A percentile compares a stretch with the other conserved stretches of the same genome.
These are phyloP conservation scores for Clarireedia homoeocarpa DNA, from an alignment of 2,329 filamentous ascomycete genomes.

Conservation along the genomic window DNA sequence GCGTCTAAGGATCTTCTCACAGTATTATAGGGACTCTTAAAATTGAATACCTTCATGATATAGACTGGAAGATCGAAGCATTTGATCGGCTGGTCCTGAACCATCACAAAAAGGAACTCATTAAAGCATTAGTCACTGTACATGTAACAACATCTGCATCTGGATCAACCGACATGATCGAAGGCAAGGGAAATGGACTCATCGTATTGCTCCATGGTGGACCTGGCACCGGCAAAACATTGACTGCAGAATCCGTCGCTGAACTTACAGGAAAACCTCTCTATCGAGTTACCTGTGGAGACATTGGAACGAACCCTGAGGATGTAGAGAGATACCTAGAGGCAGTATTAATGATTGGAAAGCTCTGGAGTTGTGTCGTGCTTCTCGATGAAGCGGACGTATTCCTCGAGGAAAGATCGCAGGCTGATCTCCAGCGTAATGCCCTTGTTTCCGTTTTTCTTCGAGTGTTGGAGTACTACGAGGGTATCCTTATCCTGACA, in stretches of 20 bases:
- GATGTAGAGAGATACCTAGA: slow-evolving; percentile 32
- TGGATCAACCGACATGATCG: slow-evolving; percentile 36
- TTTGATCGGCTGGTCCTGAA: too few species aligned
- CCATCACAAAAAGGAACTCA: too few species aligned
- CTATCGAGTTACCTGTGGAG: slow-evolving; percentile 34
- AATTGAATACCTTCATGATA: too few species aligned
- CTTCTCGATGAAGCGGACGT: slow-evolving; percentile 65
- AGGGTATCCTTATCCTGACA: slow-evolving; percentile 34
- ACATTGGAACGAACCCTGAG: slow-evolving; percentile 36
- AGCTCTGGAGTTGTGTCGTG: slow-evolving; percentile 43
- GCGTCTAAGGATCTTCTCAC: too few species aligned
- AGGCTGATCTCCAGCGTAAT: slow-evolving; percentile 34
- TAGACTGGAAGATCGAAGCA: too few species aligned
- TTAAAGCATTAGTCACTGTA: too few species aligned
- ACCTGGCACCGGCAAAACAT: slow-evolving; percentile 38
- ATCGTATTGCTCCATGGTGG: slow-evolving; percentile 42
- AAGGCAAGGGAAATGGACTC: slow-evolving; percentile 43
- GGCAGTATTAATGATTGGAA: slow-evolving; percentile 64
- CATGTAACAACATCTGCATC: too few species aligned
- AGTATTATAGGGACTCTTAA: too few species aligned
- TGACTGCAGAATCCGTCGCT: slow-evolving; percentile 20
- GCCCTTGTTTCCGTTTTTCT: slow-evolving; percentile 33
- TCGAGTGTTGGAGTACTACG: slow-evolving; percentile 32
- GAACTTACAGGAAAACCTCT: slow-evolving; percentile 20
- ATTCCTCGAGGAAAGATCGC: slow-evolving; percentile 35